Evolutionary conservation across 2,329 filamentous ascomycete species (phyloP), one percentile per base, ranked within the genome.

Genomic region (Decorospora gaudefroyi): DNA sequence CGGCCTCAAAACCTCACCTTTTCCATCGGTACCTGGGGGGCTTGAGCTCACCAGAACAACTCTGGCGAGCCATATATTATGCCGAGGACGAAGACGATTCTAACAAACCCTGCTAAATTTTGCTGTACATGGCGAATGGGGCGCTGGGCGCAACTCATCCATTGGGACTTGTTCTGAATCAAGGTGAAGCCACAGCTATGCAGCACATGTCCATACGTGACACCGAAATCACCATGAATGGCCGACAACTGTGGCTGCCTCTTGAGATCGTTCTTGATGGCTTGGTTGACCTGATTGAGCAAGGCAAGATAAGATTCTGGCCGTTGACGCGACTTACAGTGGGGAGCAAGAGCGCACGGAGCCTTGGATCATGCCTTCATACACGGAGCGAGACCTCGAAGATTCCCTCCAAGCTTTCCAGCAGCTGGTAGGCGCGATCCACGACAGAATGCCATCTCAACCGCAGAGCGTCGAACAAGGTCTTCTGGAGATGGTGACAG

Each of bases 131-230:
- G 28, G 44, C 41, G 10, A 48, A 38, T 21, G 9, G 37, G 37
- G 41, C 40, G 9, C 30, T 48, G 13, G 25, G 23, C 33, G 29
- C 44, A 2, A 45, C 25, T 46, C 32, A 46, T 46, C 49, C 35
- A n/a, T 19, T 51, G 16, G 51, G 43, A n/a, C 41, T 51, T 4
- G 21, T 48, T 30, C 22, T 51, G 8, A 31, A 54, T 43, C 37
- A 48, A 45, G 36, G 40, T 12, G 29, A 42, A 12, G 6, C 9
- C 12, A 49, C 36, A 32, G 45, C 41, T 18, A 46, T 49, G 46
- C 49, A 46, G 18, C 46, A 53, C 38, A 49, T 34, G 28, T 33
- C 37, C 16, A 41, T 41, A 4, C 35, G 21, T 41, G 25, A 49
- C n/a, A 41, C 35, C 4, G 28, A 38, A 4, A 49, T 46, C 18